phyloP scores from a whole-genome alignment of 176 grass and related monocot species.

The Poa pratensis region DNA sequence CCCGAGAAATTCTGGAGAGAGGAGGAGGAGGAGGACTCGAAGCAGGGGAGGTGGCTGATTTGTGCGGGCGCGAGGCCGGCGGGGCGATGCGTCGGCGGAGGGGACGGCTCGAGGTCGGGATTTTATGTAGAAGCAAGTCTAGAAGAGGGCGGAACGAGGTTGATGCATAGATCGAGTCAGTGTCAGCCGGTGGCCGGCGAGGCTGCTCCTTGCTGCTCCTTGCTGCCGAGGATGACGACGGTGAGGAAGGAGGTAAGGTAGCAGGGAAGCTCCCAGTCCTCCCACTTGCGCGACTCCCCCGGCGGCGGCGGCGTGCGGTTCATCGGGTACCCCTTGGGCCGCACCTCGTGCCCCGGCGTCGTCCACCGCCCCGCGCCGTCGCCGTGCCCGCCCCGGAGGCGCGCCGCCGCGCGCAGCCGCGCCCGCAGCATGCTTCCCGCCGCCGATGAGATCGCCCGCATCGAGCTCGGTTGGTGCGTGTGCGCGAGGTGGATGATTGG shows the following conservation, averaged over 20 bases:
- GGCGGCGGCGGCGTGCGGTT: slow-evolving; percentile 66
- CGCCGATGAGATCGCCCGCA: slow-evolving; percentile 70
- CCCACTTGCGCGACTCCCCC: slow-evolving; percentile 83
- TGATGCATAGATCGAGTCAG: too few species aligned
- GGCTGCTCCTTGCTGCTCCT: too few species aligned
- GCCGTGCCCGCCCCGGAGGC: slow-evolving; percentile 57
- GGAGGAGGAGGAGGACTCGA: too few species aligned
- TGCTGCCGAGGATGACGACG: slow-evolving; percentile 95
- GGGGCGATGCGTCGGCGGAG: too few species aligned
- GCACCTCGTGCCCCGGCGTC: slow-evolving; percentile 69
- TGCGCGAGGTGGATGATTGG: slow-evolving; percentile 26
- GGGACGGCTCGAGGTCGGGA: too few species aligned
- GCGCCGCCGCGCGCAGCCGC: slow-evolving; percentile 46
- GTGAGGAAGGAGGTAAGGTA: slow-evolving; percentile 97
- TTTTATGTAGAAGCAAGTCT: too few species aligned
- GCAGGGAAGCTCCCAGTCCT: slow-evolving; percentile 96
- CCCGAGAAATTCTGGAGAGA: too few species aligned
- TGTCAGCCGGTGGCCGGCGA: too few species aligned
- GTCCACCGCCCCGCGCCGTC: slow-evolving; percentile 83
- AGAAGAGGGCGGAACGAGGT: too few species aligned
- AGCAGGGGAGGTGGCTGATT: too few species aligned
- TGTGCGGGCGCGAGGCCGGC: too few species aligned
- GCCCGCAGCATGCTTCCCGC: slow-evolving; percentile 67
- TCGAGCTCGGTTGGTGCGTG: slow-evolving; percentile 34
- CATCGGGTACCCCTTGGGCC: slow-evolving; percentile 76